Conservation (phyloP, 2,329 filamentous ascomycete genomes). For the Aureobasidium sp. region DNA sequence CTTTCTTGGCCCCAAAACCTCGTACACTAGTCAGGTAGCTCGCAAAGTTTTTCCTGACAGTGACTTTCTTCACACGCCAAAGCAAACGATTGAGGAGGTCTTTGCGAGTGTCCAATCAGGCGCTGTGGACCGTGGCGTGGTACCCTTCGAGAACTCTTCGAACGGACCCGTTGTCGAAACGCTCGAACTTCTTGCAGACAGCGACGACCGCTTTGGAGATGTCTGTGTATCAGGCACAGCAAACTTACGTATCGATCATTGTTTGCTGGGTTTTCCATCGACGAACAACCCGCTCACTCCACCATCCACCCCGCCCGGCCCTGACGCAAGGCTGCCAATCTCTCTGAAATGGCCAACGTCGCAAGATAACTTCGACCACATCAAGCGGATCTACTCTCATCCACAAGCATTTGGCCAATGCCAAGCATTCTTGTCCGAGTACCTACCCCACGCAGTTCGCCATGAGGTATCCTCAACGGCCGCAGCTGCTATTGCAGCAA, state of each 20-base stretch:
- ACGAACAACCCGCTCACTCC: conserved; percentile 17
- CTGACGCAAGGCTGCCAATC: neutral
- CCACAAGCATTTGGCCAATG: conserved; percentile 95
- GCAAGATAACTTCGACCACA: conserved; percentile 44
- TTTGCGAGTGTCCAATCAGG: conserved; percentile 69
- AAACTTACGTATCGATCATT: conserved; percentile 84
- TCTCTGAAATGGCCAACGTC: conserved; percentile 38
- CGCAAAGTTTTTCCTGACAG: too few species aligned
- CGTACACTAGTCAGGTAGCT: conserved; percentile 61
- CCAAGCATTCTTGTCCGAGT: conserved; percentile 60
- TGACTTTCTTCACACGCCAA: too few species aligned
- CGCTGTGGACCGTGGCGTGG: conserved; percentile 63
- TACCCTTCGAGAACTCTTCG: conserved; percentile 93
- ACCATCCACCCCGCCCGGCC: conserved; percentile 29
- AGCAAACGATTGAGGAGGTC: conserved; percentile 54
- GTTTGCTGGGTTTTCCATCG: conserved; percentile 56
- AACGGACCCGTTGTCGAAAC: conserved; percentile 90
- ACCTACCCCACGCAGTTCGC: conserved; percentile 67
- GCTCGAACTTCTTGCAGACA: conserved; percentile 79
- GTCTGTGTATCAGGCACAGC: conserved; percentile 74
- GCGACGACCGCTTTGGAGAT: conserved; percentile 54
- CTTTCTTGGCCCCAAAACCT: conserved; percentile 57
- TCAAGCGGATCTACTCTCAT: conserved; percentile 80
- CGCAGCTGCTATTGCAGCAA: conserved; percentile 60
- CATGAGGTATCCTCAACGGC: conserved; percentile 84